Evolutionary conservation across 208 protist genomes (phyloP), one percentile per base, ranked within the genome.

Genomic region (Leishmania lainsoni): DNA sequence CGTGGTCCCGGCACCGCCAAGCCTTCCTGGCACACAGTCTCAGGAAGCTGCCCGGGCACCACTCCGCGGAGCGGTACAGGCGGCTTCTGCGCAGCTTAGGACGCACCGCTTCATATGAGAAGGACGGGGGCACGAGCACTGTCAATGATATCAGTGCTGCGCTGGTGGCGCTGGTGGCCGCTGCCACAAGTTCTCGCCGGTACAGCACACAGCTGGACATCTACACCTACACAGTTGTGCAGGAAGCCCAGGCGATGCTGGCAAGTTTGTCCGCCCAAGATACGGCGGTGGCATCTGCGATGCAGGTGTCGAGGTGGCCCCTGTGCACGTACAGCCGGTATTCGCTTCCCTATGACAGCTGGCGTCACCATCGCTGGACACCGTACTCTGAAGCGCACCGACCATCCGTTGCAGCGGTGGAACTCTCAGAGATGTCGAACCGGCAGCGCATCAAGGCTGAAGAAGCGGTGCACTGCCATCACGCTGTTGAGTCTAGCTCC

Each of bases 151-250:
- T 61, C 32, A 66, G 74, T 26, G 74, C 51, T 48, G 74, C 74
- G 5, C 52, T 77, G 22, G 56, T 22, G 10, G 78, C 73, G 39
- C 81, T 92, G 22, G 76, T 84, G 29, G 29, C 66, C 3, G 87
- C 87, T 22, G 80, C 89, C 4, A 87, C 87, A 45, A 74, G 85
- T 35, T 81, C 78, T 77, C 79, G 77, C 12, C 90, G 89, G 14
- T 89, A 87, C 51, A 32, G 58, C 22, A 68, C 56, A 17, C 63
- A 83, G 83, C 32, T 90, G 42, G 75, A 87, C 48, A 63, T 85
- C 16, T 92, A 88, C 77, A 72, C 81, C 22, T 87, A 89, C 78
- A 86, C 87, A 0, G 71, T 87, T 3, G 20, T 48, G 54, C 71
- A 71, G 59, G 56, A 69, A 39, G 81, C 68, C 9, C 71, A 63